Conservation (phyloP, 2,329 filamentous ascomycete species). For the Exophiala xenobiotica region DNA sequence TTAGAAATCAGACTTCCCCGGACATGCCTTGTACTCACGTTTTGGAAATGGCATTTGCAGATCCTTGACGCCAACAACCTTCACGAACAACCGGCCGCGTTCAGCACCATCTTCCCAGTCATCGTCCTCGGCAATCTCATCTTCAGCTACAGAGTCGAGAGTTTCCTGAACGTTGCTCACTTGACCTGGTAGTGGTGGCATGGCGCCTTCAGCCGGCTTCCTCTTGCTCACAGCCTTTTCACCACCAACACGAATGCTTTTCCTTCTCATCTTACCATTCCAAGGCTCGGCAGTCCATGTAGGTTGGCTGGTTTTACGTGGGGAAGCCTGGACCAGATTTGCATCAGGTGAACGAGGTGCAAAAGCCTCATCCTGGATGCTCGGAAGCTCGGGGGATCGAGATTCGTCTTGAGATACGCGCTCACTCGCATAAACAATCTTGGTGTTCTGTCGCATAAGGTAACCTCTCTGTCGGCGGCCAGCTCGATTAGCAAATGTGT, state of each 20-base stretch:
- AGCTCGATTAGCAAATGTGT: slow-evolving; percentile 62
- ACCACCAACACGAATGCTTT: slow-evolving; percentile 59
- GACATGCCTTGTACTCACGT: slow-evolving; percentile 60
- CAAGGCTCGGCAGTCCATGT: slow-evolving; percentile 97
- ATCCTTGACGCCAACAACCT: slow-evolving; percentile 97
- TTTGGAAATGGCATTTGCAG: slow-evolving; percentile 86
- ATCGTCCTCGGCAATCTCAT: slow-evolving; percentile 58
- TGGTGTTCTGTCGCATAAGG: slow-evolving; percentile 97
- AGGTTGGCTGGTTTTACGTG: slow-evolving; percentile 78
- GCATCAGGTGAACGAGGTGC: slow-evolving; percentile 35
- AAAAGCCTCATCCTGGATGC: slow-evolving; percentile 41
- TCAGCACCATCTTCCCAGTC: slow-evolving; percentile 75
- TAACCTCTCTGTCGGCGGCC: slow-evolving; percentile 83
- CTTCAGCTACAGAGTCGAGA: slow-evolving; percentile 67
- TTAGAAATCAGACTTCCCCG: slow-evolving; percentile 31
- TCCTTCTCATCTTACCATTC: slow-evolving; percentile 76
- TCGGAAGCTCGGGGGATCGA: slow-evolving; percentile 17
- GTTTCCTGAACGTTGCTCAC: slow-evolving; percentile 70
- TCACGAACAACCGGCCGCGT: slow-evolving; percentile 89
- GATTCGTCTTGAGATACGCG: slow-evolving; percentile 62
- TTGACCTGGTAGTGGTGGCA: slow-evolving; percentile 83
- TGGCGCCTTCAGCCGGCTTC: slow-evolving; percentile 63
- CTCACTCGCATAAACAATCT: slow-evolving; percentile 87
- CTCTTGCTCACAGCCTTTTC: slow-evolving; percentile 55
- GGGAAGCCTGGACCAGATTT: slow-evolving; percentile 48